Conservation (phyloP, 192 early-diverging fungal species). For the Piromyces sp. region DNA sequence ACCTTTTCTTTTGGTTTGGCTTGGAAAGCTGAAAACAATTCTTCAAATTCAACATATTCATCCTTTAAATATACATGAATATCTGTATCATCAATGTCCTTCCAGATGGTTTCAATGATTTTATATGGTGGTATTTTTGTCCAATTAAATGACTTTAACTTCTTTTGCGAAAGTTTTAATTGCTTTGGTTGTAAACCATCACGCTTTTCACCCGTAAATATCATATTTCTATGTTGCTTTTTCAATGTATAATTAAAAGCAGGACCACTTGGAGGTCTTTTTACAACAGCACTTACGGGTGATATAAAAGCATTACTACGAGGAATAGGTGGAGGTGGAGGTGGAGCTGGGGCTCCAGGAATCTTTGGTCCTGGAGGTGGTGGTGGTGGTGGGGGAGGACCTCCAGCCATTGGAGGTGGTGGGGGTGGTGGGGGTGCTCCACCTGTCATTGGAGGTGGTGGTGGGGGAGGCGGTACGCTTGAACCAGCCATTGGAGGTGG, state of each 20-base stretch:
- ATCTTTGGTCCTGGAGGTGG: constrained; percentile 6
- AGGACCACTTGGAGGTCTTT: constrained; percentile 1
- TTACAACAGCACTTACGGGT: background rate
- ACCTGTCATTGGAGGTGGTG: constrained; percentile 17
- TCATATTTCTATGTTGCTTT: background rate
- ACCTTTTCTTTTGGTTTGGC: background rate
- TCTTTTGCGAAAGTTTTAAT: constrained; percentile 23
- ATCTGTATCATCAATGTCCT: constrained; percentile 17
- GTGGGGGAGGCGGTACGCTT: constrained; percentile 4
- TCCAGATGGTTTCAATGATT: constrained; percentile 24
- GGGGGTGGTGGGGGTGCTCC: constrained; percentile 5
- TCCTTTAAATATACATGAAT: constrained; percentile 10
- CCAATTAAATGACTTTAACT: constrained; percentile 36
- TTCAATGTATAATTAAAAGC: background rate
- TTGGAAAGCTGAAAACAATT: background rate
- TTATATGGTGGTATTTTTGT: constrained; percentile 26
- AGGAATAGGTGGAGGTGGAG: constrained; percentile 3
- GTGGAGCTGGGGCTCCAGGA: constrained; percentile 16
- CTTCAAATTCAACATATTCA: background rate
- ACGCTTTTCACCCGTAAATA: background rate
- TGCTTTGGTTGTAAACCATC: constrained; percentile 8
- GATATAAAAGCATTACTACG: background rate
- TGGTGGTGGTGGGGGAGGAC: constrained; percentile 10
- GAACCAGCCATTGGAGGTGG: background rate
- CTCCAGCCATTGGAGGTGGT: constrained; percentile 4